Percentiles rank a stretch among this genome's conserved stretches.
Conservation (phyloP, 2,329 filamentous ascomycete species). For the Aspergillus pseudoterreus region DNA sequence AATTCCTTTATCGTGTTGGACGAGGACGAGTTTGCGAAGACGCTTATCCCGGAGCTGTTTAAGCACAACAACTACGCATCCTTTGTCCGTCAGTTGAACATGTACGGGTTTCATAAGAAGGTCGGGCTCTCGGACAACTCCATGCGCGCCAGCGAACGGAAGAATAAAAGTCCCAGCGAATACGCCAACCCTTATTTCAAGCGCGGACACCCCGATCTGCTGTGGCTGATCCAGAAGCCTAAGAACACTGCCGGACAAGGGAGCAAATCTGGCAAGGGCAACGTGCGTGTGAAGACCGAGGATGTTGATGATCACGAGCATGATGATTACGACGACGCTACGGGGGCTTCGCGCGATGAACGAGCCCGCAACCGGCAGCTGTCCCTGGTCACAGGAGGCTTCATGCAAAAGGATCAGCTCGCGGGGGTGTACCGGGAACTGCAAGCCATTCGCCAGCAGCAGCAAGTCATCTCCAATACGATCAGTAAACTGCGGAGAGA, state of each 20-base stretch:
- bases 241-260: conserved; percentile 62
- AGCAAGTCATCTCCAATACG: conserved; percentile 77
- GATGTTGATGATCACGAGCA: conserved; percentile 64
- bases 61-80: conserved; percentile 78
- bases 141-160: conserved; percentile 93
- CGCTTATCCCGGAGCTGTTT: conserved; percentile 69
- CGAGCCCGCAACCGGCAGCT: conserved; percentile 38
- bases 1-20: conserved; percentile 96
- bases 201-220: conserved; percentile 81
- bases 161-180: conserved; percentile 97
- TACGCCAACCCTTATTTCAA: conserved; percentile 97
- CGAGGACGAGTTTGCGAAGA: conserved; percentile 82
- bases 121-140: conserved; percentile 93
- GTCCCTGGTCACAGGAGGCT: conserved; percentile 37
- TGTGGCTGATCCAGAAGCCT: conserved; percentile 96
- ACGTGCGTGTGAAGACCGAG: conserved; percentile 45
- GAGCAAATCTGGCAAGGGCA: conserved; percentile 49
- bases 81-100: conserved; percentile 68
- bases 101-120: conserved; percentile 65
- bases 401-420: conserved; percentile 68
- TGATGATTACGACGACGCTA: conserved; percentile 51
- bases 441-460: conserved; percentile 76
- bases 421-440: conserved; percentile 75
- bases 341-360: conserved; percentile 29
- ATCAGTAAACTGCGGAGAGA: conserved; percentile 78